Evolutionary conservation across 176 grass and related monocot species (phyloP).

Genomic region (Cenchrus fungigraminus): DNA sequence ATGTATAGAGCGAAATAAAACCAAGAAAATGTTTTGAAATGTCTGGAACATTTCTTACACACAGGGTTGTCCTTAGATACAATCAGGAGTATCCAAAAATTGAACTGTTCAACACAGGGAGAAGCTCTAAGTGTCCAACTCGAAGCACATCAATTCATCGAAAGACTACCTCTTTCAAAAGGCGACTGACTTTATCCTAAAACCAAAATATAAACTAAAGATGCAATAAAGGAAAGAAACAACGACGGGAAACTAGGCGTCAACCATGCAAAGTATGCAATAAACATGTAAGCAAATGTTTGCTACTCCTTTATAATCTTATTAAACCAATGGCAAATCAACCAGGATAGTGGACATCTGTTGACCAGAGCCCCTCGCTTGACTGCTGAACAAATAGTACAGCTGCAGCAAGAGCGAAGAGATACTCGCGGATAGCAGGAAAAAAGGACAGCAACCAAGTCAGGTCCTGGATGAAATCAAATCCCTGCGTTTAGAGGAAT

Average conservation of each 20-base stretch:
- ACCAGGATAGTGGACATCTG: constrained; percentile 1
- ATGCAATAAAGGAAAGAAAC: constrained; percentile 35
- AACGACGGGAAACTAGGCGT: background rate
- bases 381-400: constrained; percentile 9
- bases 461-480: background rate
- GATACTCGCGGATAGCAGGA: background rate
- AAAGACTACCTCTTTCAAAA: background rate
- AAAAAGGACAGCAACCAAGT: too few species aligned
- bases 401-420: background rate
- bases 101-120: constrained; percentile 2
- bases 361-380: background rate
- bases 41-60: constrained; percentile 8
- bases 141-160: background rate
- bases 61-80: background rate
- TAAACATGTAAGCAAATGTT: background rate
- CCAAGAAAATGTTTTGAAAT: constrained; percentile 3
- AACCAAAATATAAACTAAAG: background rate
- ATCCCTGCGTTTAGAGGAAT: background rate
- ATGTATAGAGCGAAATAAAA: background rate
- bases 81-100: background rate
- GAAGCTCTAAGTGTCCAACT: background rate
- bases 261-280: background rate
- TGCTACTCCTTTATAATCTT: background rate
- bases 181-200: background rate
- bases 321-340: background rate